Conservation (phyloP, 2,329 filamentous ascomycete species). For the Colletotrichum brevisporum region DNA sequence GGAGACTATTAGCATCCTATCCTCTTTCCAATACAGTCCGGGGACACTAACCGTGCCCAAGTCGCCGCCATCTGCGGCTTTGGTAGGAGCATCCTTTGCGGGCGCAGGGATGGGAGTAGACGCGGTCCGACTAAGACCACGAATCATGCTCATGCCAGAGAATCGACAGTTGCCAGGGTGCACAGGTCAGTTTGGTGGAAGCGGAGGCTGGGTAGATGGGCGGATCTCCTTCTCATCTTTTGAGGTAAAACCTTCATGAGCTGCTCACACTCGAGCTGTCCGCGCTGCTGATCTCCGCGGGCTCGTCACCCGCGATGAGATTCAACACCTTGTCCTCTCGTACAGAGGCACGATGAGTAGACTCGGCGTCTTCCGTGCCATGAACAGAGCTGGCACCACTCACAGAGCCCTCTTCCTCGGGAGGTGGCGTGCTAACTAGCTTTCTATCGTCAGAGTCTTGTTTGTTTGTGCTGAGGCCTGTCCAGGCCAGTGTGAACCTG, state of each 20-base stretch:
- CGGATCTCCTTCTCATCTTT: conserved; percentile 54
- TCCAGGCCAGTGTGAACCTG: no score
- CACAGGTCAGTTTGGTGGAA: no score
- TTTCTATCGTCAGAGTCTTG: conserved; percentile 92
- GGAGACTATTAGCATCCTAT: conserved; percentile 24
- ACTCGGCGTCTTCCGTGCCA: conserved; percentile 55
- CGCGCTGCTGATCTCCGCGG: conserved; percentile 78
- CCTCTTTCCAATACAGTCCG: background rate
- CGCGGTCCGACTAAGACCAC: conserved; percentile 77
- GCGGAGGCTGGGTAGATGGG: conserved; percentile 38
- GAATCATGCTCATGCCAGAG: conserved; percentile 79
- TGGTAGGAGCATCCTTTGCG: conserved; percentile 48
- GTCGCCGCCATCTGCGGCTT: conserved; percentile 66
- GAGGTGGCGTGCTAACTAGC: conserved; percentile 82
- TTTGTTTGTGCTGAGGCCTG: no score
- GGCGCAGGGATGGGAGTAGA: conserved; percentile 54
- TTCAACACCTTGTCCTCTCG: conserved; percentile 78
- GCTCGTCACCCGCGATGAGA: conserved; percentile 73
- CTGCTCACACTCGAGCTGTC: conserved; percentile 80
- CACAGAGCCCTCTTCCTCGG: conserved; percentile 72
- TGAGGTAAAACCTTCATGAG: conserved; percentile 69
- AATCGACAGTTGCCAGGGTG: conserved; percentile 86
- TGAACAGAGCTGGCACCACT: conserved; percentile 69
- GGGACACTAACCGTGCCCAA: conserved; percentile 64
- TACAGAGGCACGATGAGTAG: conserved; percentile 46